A percentile compares a stretch with the other conserved stretches of the same genome.
Conservation (phyloP, 805 yeast species). For the Ogataea minuta region DNA sequence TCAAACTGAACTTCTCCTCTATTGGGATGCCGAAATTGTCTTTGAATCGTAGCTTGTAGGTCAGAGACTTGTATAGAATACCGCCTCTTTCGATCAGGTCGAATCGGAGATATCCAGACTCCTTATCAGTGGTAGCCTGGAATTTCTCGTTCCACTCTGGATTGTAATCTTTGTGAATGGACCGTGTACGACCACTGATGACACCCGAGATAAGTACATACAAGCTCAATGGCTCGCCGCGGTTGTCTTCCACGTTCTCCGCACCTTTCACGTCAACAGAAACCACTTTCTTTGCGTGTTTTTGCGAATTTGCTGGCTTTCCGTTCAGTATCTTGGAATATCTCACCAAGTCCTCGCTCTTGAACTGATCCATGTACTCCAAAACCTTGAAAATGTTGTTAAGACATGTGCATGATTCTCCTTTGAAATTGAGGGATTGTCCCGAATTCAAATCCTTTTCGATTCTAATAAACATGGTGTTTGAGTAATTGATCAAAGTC, state of each 20-base stretch:
- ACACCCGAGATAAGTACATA: conserved; percentile 26
- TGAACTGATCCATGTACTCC: conserved; percentile 19
- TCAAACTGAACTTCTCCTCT: conserved; percentile 24
- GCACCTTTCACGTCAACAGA: conserved; percentile 27
- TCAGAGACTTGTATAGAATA: conserved; percentile 18
- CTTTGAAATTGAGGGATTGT: conserved; percentile 15
- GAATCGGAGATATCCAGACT: conserved; percentile 12
- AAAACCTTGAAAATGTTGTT: conserved; percentile 29
- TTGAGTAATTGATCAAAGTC: conserved; percentile 53
- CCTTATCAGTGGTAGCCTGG: conserved; percentile 40
- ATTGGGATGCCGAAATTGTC: conserved; percentile 13
- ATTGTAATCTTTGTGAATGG: conserved; percentile 54
- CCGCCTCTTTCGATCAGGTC: conserved; percentile 24
- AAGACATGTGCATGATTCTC: conserved; percentile 30
- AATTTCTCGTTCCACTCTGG: conserved; percentile 91
- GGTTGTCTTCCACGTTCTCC: conserved; percentile 32
- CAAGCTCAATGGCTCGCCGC: conserved; percentile 30
- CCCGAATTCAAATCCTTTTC: conserved; percentile 20
- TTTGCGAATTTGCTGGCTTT: conserved; percentile 1
- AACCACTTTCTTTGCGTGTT: conserved; percentile 19
- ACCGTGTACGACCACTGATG: conserved; percentile 51
- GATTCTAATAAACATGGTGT: conserved; percentile 26
- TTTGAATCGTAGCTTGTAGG: conserved; percentile 15
- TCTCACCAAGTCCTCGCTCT: conserved; percentile 12
- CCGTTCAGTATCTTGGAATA: conserved; percentile 16